Evolutionary conservation across 257 asterid species (phyloP).

Genomic region (Osmanthus fragrans): DNA sequence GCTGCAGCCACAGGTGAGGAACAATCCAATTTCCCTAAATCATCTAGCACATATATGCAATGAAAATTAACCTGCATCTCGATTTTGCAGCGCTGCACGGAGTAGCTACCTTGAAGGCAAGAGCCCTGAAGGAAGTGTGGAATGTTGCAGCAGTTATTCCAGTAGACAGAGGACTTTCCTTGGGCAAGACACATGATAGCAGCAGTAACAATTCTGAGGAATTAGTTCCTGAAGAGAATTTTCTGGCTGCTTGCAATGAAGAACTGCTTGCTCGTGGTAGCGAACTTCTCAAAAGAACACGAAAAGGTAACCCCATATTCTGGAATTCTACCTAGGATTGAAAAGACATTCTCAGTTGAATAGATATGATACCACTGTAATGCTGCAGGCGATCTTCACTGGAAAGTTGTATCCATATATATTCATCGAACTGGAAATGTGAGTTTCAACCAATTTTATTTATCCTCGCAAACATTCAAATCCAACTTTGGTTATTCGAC

Average conservation of each 20-base stretch:
- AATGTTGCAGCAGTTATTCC: slow-evolving; percentile 86
- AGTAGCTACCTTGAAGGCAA: slow-evolving; percentile 94
- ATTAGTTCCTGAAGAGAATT: slow-evolving; percentile 72
- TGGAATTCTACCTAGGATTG: background rate
- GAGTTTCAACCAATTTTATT: slow-evolving; percentile 10
- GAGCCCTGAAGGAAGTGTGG: slow-evolving; percentile 95
- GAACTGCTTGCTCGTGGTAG: slow-evolving; percentile 88
- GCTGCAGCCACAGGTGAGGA: slow-evolving; percentile 90
- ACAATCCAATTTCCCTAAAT: background rate
- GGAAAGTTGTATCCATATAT: slow-evolving; percentile 97
- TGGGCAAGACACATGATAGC: slow-evolving; percentile 38
- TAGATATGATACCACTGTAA: background rate
- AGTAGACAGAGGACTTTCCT: slow-evolving; percentile 51
- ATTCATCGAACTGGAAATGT: slow-evolving; percentile 87
- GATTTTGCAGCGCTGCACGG: slow-evolving; percentile 70
- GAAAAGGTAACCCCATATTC: slow-evolving; percentile 49
- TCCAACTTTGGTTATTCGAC: background rate
- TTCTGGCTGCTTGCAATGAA: slow-evolving; percentile 89
- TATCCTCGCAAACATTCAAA: background rate
- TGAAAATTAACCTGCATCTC: background rate
- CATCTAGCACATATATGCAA: background rate
- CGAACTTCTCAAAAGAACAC: slow-evolving; percentile 92
- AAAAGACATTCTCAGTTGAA: background rate
- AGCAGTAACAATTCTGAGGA: slow-evolving; percentile 55
- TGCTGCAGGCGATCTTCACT: slow-evolving; percentile 85